These are phyloP conservation scores for Setomelanomma holmii DNA, from an alignment of 2,329 filamentous ascomycete species.

Conservation along the genomic window DNA sequence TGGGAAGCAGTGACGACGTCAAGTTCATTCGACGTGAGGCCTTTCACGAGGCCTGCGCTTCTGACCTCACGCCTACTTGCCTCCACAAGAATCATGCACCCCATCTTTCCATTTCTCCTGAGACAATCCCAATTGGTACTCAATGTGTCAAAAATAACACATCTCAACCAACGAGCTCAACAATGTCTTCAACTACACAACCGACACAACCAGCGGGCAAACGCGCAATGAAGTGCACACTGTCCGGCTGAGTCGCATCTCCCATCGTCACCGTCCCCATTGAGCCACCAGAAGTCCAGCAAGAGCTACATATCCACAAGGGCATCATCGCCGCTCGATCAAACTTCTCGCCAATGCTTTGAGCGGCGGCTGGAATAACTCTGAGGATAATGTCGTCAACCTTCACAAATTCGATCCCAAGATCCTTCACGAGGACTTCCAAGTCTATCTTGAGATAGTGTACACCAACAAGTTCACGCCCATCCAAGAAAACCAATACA, in stretches of 20 bases:
- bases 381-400: constrained; percentile 2
- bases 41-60: too few species aligned
- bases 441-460: constrained; percentile 15
- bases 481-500: neutral
- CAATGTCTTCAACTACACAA: neutral
- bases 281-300: neutral
- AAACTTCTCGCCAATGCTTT: constrained; percentile 7
- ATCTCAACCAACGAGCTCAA: too few species aligned
- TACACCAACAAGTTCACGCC: constrained; percentile 13
- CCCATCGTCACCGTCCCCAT: constrained; percentile 6
- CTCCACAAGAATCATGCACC: too few species aligned
- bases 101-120: too few species aligned
- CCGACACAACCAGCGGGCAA: neutral
- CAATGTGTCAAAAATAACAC: too few species aligned
- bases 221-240: neutral
- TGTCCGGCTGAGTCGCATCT: neutral
- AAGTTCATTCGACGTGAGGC: too few species aligned
- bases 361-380: constrained; percentile 4
- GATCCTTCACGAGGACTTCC: constrained; percentile 11
- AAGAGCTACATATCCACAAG: constrained; percentile 1
- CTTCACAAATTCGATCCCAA: constrained; percentile 9
- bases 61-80: too few species aligned
- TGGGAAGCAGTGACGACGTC: too few species aligned
- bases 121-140: too few species aligned
- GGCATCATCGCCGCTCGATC: constrained; percentile 6